Conservation (phyloP, 2,329 filamentous ascomycete species). For the Aspergillus sp. region DNA sequence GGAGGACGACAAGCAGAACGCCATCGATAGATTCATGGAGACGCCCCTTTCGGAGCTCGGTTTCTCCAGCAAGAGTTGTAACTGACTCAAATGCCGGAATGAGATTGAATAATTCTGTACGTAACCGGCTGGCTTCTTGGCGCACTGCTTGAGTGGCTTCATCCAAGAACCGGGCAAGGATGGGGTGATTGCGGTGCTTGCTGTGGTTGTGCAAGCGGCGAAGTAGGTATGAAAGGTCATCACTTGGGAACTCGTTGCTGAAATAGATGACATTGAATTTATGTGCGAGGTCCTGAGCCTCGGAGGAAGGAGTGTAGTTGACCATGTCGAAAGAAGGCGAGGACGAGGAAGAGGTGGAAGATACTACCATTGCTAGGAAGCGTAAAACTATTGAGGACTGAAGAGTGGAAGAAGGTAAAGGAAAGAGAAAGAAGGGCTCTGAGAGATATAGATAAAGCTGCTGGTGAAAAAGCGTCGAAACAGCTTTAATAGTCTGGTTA, state of each 20-base stretch:
- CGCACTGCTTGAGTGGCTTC: constrained; percentile 37
- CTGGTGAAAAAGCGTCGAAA: too few species aligned
- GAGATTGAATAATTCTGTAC: constrained; percentile 7
- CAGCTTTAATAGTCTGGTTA: too few species aligned
- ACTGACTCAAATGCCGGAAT: constrained; percentile 19
- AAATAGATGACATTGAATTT: constrained; percentile 37
- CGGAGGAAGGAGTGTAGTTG: constrained; percentile 3
- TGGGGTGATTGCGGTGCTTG: constrained; percentile 32
- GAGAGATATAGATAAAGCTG: too few species aligned
- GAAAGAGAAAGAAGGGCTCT: too few species aligned
- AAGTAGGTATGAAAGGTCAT: constrained; percentile 38
- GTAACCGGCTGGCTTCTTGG: constrained; percentile 33
- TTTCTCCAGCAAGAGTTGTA: constrained; percentile 8
- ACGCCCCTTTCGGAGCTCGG: constrained; percentile 34
- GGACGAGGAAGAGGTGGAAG: too few species aligned
- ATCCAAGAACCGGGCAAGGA: constrained; percentile 38
- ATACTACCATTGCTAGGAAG: too few species aligned
- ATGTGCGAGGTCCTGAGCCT: constrained; percentile 1
- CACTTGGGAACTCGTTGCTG: constrained; percentile 46
- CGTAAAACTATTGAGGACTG: too few species aligned
- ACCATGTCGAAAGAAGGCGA: not conserved
- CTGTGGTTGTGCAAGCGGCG: constrained; percentile 37
- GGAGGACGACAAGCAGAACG: constrained; percentile 35
- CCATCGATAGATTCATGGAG: constrained; percentile 45
- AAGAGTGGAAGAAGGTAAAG: too few species aligned